These are phyloP conservation scores for Jatropha multifida DNA, from an alignment of 441 rosid genomes.

Conservation along the genomic window DNA sequence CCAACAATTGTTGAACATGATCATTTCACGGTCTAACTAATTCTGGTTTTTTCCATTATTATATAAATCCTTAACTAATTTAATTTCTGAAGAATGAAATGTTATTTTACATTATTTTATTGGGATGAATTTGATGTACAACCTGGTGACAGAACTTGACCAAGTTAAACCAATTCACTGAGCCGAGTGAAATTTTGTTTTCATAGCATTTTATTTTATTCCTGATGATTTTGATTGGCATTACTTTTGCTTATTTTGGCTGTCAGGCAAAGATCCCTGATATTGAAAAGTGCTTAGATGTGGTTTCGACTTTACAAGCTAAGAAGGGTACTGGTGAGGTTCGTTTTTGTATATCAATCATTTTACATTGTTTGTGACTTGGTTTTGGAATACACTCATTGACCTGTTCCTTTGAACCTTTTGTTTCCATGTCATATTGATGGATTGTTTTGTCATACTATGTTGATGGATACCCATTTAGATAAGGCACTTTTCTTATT, in stretches of 20 bases:
- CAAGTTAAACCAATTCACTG: neutral
- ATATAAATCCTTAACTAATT: neutral
- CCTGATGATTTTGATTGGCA: slow-evolving; percentile 4
- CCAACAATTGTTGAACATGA: neutral
- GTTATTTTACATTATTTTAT: neutral
- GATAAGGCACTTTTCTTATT: neutral
- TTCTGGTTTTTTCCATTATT: neutral
- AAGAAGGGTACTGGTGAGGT: slow-evolving; percentile 93
- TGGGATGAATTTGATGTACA: neutral
- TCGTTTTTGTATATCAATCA: slow-evolving; percentile 35
- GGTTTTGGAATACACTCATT: neutral
- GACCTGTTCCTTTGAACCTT: neutral
- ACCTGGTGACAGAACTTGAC: neutral
- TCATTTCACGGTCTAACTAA: neutral
- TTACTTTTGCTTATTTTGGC: slow-evolving; percentile 19
- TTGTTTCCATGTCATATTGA: neutral
- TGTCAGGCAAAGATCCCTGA: slow-evolving; percentile 89
- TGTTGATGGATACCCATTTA: neutral
- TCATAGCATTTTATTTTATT: neutral
- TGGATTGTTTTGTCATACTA: neutral
- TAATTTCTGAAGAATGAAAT: neutral
- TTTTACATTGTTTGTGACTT: slow-evolving; percentile 2
- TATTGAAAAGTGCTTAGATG: slow-evolving; percentile 84
- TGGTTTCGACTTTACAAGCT: slow-evolving; percentile 77
- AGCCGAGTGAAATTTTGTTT: neutral